These are phyloP conservation scores for Teratosphaeria zuluensis DNA, from an alignment of 2,329 filamentous ascomycete genomes.

Conservation along the genomic window DNA sequence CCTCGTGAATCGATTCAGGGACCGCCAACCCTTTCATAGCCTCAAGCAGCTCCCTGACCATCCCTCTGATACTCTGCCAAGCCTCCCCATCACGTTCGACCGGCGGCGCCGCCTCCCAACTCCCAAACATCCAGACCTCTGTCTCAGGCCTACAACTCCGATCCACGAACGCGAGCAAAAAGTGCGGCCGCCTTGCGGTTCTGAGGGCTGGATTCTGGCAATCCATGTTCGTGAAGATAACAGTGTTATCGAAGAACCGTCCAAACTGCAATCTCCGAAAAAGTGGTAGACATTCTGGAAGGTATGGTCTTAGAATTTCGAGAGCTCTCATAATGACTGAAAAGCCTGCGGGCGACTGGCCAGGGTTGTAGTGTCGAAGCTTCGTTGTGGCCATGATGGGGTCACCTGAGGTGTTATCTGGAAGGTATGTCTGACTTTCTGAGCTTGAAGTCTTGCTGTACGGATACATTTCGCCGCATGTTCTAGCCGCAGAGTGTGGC, in stretches of 20 bases:
- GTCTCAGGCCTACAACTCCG: constrained; percentile 53
- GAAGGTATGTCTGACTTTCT: no score
- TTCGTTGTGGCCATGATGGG: background rate
- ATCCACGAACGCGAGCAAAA: constrained; percentile 53
- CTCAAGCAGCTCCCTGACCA: constrained; percentile 10
- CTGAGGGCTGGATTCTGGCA: background rate
- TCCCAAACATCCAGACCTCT: constrained; percentile 51
- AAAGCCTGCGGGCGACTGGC: background rate
- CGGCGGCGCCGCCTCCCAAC: constrained; percentile 14
- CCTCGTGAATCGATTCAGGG: constrained; percentile 8
- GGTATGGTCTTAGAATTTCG: constrained; percentile 38
- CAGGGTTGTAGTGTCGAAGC: background rate
- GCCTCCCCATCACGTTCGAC: background rate
- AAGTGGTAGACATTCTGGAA: constrained; percentile 52
- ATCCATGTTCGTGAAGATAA: constrained; percentile 29
- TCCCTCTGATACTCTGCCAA: background rate
- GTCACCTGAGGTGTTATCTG: background rate
- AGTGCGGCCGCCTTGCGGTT: background rate
- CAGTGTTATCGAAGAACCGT: constrained; percentile 31
- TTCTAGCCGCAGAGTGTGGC: no score
- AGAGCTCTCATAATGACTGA: constrained; percentile 16
- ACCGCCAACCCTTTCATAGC: constrained; percentile 5
- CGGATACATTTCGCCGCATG: no score
- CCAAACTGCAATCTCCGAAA: constrained; percentile 55
- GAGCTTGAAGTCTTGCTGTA: no score